These are phyloP conservation scores for Tricholoma sp. DNA, from an alignment of 768 basidiomycete species.

Conservation along the genomic window DNA sequence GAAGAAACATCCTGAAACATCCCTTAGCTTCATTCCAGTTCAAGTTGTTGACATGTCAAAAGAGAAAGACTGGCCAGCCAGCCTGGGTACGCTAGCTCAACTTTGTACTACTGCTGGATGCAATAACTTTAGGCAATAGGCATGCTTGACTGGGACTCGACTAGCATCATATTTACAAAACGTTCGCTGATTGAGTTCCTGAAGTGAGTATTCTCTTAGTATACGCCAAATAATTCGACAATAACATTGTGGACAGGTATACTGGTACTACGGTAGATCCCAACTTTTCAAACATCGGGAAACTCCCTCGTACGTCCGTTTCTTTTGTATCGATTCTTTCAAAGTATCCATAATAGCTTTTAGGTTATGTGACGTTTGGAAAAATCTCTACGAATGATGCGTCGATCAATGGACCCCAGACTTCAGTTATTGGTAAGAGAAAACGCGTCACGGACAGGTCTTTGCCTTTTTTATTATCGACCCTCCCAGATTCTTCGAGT, in stretches of 20 bases:
- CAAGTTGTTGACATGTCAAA: slow-evolving; percentile 54
- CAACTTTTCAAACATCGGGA: slow-evolving; percentile 67
- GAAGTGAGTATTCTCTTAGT: slow-evolving; percentile 40
- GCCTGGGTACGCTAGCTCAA: slow-evolving; percentile 44
- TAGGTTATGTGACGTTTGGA: slow-evolving; percentile 72
- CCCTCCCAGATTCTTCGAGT: not conserved
- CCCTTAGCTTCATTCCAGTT: slow-evolving; percentile 52
- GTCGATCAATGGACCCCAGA: slow-evolving; percentile 1
- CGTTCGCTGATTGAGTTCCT: slow-evolving; percentile 72
- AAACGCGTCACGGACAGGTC: not conserved
- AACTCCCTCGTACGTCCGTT: slow-evolving; percentile 58
- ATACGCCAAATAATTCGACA: not conserved
- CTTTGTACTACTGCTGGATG: not conserved
- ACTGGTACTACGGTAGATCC: slow-evolving; percentile 73
- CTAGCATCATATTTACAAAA: slow-evolving; percentile 76
- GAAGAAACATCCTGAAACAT: not conserved
- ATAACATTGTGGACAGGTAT: slow-evolving; percentile 40
- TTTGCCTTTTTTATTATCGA: not conserved
- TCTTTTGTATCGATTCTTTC: not conserved
- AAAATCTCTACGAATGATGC: slow-evolving; percentile 30
- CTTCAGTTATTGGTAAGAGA: not conserved
- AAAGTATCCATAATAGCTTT: slow-evolving; percentile 1
- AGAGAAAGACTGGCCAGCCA: slow-evolving; percentile 68
- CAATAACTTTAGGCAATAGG: slow-evolving; percentile 35
- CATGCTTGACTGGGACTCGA: slow-evolving; percentile 77